A percentile compares a stretch with the other conserved stretches of the same genome.
Conservation (phyloP, 176 grass and related monocot genomes). For the Eremochloa ophiuroides region DNA sequence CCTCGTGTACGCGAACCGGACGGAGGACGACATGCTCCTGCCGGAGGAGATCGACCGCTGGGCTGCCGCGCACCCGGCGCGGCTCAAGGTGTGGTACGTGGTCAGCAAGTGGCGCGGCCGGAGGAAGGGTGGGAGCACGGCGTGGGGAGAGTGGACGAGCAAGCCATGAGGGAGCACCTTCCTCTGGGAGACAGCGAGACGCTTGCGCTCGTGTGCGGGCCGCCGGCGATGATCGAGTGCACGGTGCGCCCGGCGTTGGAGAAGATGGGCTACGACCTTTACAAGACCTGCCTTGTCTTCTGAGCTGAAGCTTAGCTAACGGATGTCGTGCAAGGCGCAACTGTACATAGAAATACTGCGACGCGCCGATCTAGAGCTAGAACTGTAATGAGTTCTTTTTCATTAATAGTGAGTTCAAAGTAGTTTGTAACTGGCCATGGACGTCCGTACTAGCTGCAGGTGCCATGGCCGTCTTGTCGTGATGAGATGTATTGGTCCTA, state of each 20-base stretch:
- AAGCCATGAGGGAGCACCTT: constrained; percentile 50
- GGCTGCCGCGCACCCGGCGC: constrained; percentile 54
- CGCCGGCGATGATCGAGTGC: constrained; percentile 89
- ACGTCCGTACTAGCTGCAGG: neutral
- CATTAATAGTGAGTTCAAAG: neutral
- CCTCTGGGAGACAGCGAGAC: constrained; percentile 60
- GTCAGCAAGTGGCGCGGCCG: constrained; percentile 50
- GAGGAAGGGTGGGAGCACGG: constrained; percentile 76
- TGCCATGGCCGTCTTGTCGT: constrained; percentile 15
- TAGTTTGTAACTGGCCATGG: neutral
- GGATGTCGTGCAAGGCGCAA: neutral
- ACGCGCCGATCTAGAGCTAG: neutral
- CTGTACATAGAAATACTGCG: constrained; percentile 9
- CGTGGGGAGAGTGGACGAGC: constrained; percentile 66
- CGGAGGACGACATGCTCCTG: constrained; percentile 79
- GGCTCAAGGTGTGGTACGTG: constrained; percentile 89
- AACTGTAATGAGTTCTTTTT: neutral
- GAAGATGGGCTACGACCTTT: constrained; percentile 73
- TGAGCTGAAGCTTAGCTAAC: neutral
- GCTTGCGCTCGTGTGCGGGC: constrained; percentile 79
- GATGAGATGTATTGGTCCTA: neutral
- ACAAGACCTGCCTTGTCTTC: constrained; percentile 19
- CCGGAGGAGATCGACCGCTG: constrained; percentile 69
- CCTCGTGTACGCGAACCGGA: constrained; percentile 88
- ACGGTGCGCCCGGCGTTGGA: constrained; percentile 75